Evolutionary conservation across 176 grass and related monocot genomes (phyloP).

Genomic region (Rhynchospora pubera): DNA sequence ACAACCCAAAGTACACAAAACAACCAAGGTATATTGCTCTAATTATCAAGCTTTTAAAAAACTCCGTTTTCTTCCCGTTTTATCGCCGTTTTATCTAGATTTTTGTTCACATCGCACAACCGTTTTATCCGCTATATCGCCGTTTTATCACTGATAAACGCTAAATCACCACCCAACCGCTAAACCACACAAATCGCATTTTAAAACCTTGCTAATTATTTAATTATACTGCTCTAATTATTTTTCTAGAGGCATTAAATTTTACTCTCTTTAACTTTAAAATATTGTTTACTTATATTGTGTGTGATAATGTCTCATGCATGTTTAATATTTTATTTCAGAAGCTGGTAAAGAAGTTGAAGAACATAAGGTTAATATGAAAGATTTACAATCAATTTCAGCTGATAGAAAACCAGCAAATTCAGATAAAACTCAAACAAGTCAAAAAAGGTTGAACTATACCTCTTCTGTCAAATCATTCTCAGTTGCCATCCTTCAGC

Average conservation of each 20-base stretch:
- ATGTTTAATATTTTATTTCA: background rate
- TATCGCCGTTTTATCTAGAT: too few relatives aligned
- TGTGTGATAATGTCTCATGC: background rate
- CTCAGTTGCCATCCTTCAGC: constrained; percentile 72
- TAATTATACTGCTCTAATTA: background rate
- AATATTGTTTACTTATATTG: background rate
- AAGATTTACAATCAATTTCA: background rate
- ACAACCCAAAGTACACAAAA: constrained; percentile 6
- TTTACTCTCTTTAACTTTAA: background rate
- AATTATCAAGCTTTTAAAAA: too few relatives aligned
- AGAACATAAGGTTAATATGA: constrained; percentile 16
- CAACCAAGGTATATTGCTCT: constrained; percentile 11
- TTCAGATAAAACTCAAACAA: background rate
- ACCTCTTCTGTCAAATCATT: constrained; percentile 35
- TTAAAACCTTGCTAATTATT: too few relatives aligned
- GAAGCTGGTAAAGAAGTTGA: background rate
- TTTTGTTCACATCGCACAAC: too few relatives aligned
- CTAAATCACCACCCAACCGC: too few relatives aligned
- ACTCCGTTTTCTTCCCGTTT: too few relatives aligned
- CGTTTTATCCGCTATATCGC: too few relatives aligned
- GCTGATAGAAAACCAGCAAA: background rate
- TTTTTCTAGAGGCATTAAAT: background rate
- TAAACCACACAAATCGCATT: too few relatives aligned
- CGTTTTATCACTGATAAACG: too few relatives aligned
- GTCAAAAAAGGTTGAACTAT: background rate